phyloP scores from a whole-genome alignment of 306 rosid species.

The Medicago lupulina region DNA sequence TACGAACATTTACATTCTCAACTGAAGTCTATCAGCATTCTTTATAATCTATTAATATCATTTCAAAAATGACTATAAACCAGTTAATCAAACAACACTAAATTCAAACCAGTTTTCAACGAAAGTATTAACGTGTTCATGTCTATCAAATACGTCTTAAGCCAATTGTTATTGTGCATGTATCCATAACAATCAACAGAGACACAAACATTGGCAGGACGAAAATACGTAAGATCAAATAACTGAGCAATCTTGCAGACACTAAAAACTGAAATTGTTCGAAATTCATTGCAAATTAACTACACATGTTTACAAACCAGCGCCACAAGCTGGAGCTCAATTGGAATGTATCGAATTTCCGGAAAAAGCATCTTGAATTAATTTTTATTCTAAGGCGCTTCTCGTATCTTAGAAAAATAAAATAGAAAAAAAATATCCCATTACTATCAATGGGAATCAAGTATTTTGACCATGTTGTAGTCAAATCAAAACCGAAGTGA shows the following conservation, averaged over 20 bases:
- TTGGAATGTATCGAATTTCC: conserved; percentile 26
- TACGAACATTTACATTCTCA: no score
- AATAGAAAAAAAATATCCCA: conserved; percentile 36
- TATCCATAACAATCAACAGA: neutral
- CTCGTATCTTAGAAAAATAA: conserved; percentile 30
- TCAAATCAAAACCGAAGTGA: conserved; percentile 40
- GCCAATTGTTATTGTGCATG: neutral
- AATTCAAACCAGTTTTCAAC: no score
- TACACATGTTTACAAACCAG: conserved; percentile 29
- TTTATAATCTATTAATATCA: no score
- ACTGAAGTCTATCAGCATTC: no score
- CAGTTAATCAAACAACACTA: no score
- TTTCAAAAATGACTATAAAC: no score
- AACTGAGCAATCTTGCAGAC: conserved; percentile 22
- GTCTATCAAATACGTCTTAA: no score
- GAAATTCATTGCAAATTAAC: conserved; percentile 33
- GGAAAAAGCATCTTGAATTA: conserved; percentile 41
- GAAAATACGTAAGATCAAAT: neutral
- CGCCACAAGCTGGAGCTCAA: conserved; percentile 34
- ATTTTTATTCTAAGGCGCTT: conserved; percentile 48
- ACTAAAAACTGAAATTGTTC: conserved; percentile 7
- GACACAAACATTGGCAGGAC: neutral
- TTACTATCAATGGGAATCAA: conserved; percentile 43
- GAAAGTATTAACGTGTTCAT: no score
- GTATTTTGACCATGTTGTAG: conserved; percentile 19